Evolutionary conservation across 192 early-diverging fungal species (phyloP), one percentile per base, ranked within the genome.

Genomic region (Entomortierella chlamydospora): DNA sequence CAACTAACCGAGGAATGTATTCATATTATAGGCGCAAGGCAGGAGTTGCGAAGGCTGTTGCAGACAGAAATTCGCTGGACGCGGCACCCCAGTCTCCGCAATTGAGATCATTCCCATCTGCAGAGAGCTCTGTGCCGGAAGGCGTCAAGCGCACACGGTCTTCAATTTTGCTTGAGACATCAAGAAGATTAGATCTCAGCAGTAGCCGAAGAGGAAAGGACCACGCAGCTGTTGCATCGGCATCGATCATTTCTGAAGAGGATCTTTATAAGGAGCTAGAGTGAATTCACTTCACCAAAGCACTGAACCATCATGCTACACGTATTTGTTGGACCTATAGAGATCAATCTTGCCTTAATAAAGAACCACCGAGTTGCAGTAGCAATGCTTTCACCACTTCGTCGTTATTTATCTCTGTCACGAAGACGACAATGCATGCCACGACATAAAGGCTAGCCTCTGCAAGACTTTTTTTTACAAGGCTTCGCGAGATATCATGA

Each of bases 241-340:
- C 58, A 1, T 71, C 69, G 12, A 55, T 71, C 28, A 62, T 61
- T 25, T 71, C 69, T 5, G 69, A 62, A 52, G 69, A 71, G n/a
- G 69, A 71, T 25, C 60, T 71, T 18, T 71, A 71, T 26, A 71
- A 62, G 20, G 57, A 62, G 18, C 30, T 71, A 39, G 69, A 71
- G 41, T 70, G 49, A 37, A 37, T n/a, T n/a, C n/a, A n/a, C n/a
- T n/a, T n/a, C n/a, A n/a, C n/a, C n/a, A n/a, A n/a, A n/a, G n/a
- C n/a, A n/a, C n/a, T n/a, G n/a, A 37, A 61, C 15, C 13, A 23
- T 2, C 29, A 25, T 17, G 4, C 34, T 9, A 7, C 34, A 57
- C 25, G n/a, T n/a, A n/a, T n/a, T n/a, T n/a, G n/a, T n/a, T n/a
- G n/a, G n/a, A n/a, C n/a, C n/a, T n/a, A n/a, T n/a, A n/a, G n/a